phyloP scores from a whole-genome alignment of 768 basidiomycete species.

The Cyathus striatus region DNA sequence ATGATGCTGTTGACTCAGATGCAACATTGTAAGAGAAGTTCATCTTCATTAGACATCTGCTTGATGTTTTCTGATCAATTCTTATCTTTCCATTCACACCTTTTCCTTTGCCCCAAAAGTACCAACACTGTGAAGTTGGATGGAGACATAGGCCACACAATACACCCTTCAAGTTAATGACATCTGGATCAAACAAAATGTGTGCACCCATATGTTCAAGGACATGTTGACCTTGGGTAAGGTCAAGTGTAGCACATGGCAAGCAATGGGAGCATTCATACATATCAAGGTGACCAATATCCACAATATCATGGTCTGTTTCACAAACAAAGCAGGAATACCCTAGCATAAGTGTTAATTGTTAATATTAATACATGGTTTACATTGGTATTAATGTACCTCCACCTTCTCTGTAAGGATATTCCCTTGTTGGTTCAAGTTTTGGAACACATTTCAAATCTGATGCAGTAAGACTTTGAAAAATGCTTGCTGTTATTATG shows the following conservation, averaged over 20 bases:
- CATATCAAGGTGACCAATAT: conserved; percentile 2
- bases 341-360: conserved; percentile 7
- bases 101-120: conserved; percentile 15
- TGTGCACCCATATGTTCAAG: conserved; percentile 21
- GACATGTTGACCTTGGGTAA: conserved; percentile 10
- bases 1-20: conserved; percentile 5
- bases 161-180: conserved; percentile 7
- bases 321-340: conserved; percentile 16
- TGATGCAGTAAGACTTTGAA: conserved; percentile 8
- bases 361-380: not conserved
- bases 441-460: conserved; percentile 14
- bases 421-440: conserved; percentile 7
- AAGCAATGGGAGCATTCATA: conserved; percentile 9
- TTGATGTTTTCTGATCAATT: conserved; percentile 10
- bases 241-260: conserved; percentile 7
- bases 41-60: conserved; percentile 10
- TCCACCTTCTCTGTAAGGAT: conserved; percentile 12
- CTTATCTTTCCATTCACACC: conserved; percentile 8
- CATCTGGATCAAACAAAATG: conserved; percentile 14
- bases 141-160: conserved; percentile 20
- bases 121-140: conserved; percentile 12
- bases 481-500: conserved; percentile 11
- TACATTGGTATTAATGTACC: conserved; percentile 7
- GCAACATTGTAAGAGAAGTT: conserved; percentile 13
- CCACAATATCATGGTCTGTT: conserved; percentile 5